Percentiles rank a stretch among this genome's conserved stretches.
phyloP scores from a whole-genome alignment of 2,329 filamentous ascomycete species.

The Orbilia blumenaviensis region DNA sequence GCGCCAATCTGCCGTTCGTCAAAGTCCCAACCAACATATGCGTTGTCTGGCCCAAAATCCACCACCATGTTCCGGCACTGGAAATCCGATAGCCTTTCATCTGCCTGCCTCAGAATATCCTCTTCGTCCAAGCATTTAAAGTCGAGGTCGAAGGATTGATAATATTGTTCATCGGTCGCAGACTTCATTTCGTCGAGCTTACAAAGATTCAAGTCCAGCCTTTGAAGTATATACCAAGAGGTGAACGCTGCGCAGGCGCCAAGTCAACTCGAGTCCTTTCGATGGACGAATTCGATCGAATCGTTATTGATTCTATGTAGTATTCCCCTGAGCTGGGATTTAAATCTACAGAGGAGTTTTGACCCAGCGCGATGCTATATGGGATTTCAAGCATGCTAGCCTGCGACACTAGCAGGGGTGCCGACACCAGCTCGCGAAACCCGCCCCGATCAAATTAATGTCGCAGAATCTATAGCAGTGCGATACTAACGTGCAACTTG shows the following conservation, averaged over 20 bases:
- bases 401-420: not conserved
- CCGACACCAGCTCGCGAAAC: not conserved
- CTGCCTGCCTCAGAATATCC: conserved; percentile 31
- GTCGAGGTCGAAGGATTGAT: conserved; percentile 27
- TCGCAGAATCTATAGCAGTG: too few species aligned
- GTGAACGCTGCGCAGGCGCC: too few species aligned
- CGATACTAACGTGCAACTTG: too few species aligned
- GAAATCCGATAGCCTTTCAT: conserved; percentile 36
- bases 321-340: too few species aligned
- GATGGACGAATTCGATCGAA: too few species aligned
- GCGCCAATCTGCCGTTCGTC: conserved; percentile 9
- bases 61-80: conserved; percentile 45
- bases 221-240: not conserved
- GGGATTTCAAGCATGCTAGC: not conserved
- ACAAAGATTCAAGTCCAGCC: not conserved
- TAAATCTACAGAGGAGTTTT: too few species aligned
- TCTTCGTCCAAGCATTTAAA: conserved; percentile 31
- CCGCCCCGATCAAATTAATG: not conserved
- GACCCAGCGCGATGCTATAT: not conserved
- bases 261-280: too few species aligned
- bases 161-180: conserved; percentile 19
- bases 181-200: not conserved
- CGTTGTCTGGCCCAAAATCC: conserved; percentile 42
- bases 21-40: conserved; percentile 41
- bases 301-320: too few species aligned